Evolutionary conservation across 2,329 filamentous ascomycete species (phyloP).

Genomic region (Karstenula rhodostoma): DNA sequence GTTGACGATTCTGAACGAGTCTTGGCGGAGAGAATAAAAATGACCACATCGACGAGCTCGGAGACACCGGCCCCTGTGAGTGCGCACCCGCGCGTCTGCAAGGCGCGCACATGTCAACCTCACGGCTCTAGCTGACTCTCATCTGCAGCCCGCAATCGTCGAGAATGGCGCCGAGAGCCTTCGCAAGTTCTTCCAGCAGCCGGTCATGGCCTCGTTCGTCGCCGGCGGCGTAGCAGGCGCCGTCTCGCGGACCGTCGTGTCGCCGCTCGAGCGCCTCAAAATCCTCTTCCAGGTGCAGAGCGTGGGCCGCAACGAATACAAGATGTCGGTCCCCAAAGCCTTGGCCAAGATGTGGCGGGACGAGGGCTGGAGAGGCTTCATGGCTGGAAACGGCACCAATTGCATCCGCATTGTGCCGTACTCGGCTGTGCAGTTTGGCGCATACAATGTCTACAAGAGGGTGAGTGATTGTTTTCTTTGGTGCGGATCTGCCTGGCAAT

Average conservation of each 20-base stretch:
- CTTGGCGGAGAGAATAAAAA: slow-evolving; percentile 21
- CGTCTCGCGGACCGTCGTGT: slow-evolving; percentile 97
- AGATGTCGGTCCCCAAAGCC: slow-evolving; percentile 87
- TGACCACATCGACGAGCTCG: slow-evolving; percentile 30
- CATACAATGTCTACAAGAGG: slow-evolving; percentile 96
- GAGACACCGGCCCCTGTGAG: slow-evolving; percentile 31
- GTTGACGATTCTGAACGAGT: slow-evolving; percentile 17
- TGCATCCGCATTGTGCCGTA: slow-evolving; percentile 98
- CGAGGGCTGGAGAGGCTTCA: slow-evolving; percentile 96
- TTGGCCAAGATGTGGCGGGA: slow-evolving; percentile 95
- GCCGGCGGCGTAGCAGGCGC: slow-evolving; percentile 94
- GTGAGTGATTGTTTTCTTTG: slow-evolving; percentile 60
- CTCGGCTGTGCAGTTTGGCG: slow-evolving; percentile 96
- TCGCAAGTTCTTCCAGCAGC: slow-evolving; percentile 70
- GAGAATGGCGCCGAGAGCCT: slow-evolving; percentile 32
- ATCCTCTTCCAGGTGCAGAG: slow-evolving; percentile 98
- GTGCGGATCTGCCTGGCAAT: slow-evolving; percentile 6
- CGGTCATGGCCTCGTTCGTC: slow-evolving; percentile 89
- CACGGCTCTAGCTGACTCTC: slow-evolving; percentile 5
- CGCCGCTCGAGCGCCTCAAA: slow-evolving; percentile 92
- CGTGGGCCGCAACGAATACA: slow-evolving; percentile 88
- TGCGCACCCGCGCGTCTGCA: no score
- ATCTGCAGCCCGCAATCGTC: slow-evolving; percentile 20
- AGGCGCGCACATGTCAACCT: no score
- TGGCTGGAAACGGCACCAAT: slow-evolving; percentile 98